Evolutionary conservation across 1,284 basidiomycete genomes (phyloP), one percentile per base, ranked within the genome.

Genomic region (Naganishia albida): DNA sequence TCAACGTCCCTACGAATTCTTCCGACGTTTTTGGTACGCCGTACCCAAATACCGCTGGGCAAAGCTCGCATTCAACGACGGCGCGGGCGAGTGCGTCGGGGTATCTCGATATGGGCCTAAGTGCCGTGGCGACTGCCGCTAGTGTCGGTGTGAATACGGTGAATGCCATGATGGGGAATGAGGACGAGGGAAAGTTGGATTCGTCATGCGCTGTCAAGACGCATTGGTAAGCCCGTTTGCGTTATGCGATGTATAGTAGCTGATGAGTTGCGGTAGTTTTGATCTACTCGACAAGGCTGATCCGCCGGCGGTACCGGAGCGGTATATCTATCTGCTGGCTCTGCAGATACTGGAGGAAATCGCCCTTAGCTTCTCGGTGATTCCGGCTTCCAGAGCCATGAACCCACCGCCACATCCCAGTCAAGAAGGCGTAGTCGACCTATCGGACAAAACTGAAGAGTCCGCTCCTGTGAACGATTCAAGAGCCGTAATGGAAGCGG

Each of bases 251-350:
- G 52, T 50, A 23, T 62, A 23, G 8, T 62, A 28, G 67, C 66
- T 10, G 63, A 48, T 18, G 56, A 4, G 62, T 39, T 55, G 43
- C 26, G 46, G 25, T 70, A 94, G 93, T 74, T 95, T 97, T 71
- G 93, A 97, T 74, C 93, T 96, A 75, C 85, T 95, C 18, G 93
- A 97, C 80, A 96, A 99, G 78, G 88, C 91, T 0, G 96, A 99
- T 72, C 87, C 94, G 0, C 96, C 96, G 0, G 82, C 85, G 0
- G 91, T 95, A 55, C 93, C 93, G 0, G 93, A 98, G 68, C 85
- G 90, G 0, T 98, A 99, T 76, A 85, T 93, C 64, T 96, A 94
- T 75, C 86, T 97, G 1, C 85, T 99, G 1, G 89, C 88, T 0
- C 84, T 96, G 0, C 93, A 98, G 73, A 93, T 90, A 70, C 83